Conservation (phyloP, 2,329 filamentous ascomycete species). For the Knoxdaviesia capensis region DNA sequence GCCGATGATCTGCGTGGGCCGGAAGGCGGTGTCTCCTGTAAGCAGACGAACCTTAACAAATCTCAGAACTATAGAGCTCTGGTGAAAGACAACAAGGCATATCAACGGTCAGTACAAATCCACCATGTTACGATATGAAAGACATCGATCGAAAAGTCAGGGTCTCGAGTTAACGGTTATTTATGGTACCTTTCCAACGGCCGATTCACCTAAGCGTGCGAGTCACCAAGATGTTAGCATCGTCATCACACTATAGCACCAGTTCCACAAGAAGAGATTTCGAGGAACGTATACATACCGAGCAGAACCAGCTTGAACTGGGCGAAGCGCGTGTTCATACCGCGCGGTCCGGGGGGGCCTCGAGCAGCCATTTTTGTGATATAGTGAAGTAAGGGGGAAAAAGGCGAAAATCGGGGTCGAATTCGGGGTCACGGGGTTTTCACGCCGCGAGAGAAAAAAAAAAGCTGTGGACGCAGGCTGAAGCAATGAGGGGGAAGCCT, state of each 20-base stretch:
- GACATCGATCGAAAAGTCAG: no score
- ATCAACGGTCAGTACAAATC: no score
- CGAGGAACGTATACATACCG: slow-evolving; percentile 35
- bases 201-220: slow-evolving; percentile 60
- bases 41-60: slow-evolving; percentile 72
- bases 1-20: not conserved
- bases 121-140: no score
- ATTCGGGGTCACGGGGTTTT: no score
- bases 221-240: slow-evolving; percentile 15
- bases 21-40: not conserved
- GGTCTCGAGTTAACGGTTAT: not conserved
- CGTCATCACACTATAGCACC: not conserved
- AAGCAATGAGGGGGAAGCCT: not conserved
- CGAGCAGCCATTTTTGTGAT: slow-evolving; percentile 57
- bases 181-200: slow-evolving; percentile 74
- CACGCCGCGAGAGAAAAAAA: not conserved
- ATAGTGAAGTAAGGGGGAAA: slow-evolving; percentile 6
- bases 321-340: slow-evolving; percentile 69
- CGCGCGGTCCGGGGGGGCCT: slow-evolving; percentile 42
- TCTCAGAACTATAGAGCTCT: slow-evolving; percentile 94
- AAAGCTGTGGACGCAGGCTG: not conserved
- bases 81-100: slow-evolving; percentile 5
- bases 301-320: slow-evolving; percentile 98
- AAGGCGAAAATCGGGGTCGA: slow-evolving; percentile 3
- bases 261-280: not conserved